These are phyloP conservation scores for Cucumis hystrix DNA, from an alignment of 306 rosid genomes.

Conservation along the genomic window DNA sequence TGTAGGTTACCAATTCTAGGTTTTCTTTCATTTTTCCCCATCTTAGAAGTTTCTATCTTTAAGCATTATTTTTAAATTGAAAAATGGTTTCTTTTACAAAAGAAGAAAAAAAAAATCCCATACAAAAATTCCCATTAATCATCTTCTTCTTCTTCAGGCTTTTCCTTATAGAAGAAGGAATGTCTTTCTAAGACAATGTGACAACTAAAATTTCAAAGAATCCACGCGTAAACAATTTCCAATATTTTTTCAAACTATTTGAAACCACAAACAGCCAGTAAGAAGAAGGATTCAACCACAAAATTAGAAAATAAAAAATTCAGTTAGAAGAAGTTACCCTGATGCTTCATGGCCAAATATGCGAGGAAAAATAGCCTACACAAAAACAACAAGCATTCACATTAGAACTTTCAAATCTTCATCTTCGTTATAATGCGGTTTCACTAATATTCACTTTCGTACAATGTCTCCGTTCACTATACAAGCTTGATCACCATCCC, in stretches of 20 bases:
- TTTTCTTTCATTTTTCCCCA: too few relatives aligned
- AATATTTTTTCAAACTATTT: background rate
- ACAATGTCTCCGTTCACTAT: background rate
- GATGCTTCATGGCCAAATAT: conserved; percentile 97
- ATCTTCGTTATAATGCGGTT: background rate
- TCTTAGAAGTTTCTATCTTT: too few relatives aligned
- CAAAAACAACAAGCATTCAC: conserved; percentile 3
- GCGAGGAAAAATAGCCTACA: conserved; percentile 93
- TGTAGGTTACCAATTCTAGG: too few relatives aligned
- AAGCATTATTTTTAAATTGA: too few relatives aligned
- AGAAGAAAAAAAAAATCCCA: too few relatives aligned
- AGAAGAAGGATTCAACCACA: background rate
- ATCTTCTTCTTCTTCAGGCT: too few relatives aligned
- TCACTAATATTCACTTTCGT: too few relatives aligned
- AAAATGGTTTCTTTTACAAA: too few relatives aligned
- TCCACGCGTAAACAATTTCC: background rate
- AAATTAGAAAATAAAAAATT: conserved; percentile 1
- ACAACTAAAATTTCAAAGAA: background rate
- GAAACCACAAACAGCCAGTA: background rate
- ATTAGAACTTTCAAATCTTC: background rate
- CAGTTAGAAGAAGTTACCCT: conserved; percentile 35
- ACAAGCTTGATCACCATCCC: background rate
- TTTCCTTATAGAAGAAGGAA: background rate
- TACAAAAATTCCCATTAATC: too few relatives aligned
- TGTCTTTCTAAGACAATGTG: background rate